Evolutionary conservation across 2,329 filamentous ascomycete genomes (phyloP), one percentile per base, ranked within the genome.

Genomic region (Ploettnerulaceae sp.): DNA sequence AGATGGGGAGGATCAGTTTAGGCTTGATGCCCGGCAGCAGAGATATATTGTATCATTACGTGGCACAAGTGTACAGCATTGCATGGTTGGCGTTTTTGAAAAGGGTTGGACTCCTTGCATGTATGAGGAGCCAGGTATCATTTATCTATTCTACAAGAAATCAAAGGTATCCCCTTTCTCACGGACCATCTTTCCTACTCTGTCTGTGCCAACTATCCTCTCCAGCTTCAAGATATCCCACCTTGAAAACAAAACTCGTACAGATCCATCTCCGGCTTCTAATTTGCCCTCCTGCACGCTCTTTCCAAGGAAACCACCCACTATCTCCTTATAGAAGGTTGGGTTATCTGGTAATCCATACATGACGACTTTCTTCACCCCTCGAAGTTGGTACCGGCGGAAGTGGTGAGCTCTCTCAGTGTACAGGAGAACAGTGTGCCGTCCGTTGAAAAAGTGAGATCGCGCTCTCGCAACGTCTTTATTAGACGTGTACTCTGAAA

Each of bases 351-450:
- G 93, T 24, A 96, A 66, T 1, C 83, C 86, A 64, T 97, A 97
- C 73, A 95, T 84, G 41, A 96, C 76, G n/a, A 97, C 78, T 31
- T 82, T 76, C 65, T 82, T 83, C 11, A 93, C 89, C 17, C 93
- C 93, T 26, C 81, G 77, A 44, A 98, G 75, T 56, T 79, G 77
- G 62, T 93, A 89, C n/a, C 93, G 77, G 39, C 89, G 81, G 73
- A 97, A 97, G 67, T 98, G 93, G 67, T 98, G 93, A n/a, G 90
- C 87, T 49, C 93, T 82, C 65, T 95, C 91, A 2, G 90, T 94
- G 69, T 97, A 98, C 12, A 98, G 72, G 29, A 98, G 69, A 14
- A 97, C 76, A 15, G 81, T 81, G 63, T 96, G 86, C 12, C 89
- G 76, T 4, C 90, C 93, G 29, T 73, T 85, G 54, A 89, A 71